Evolutionary conservation across 805 yeast genomes (phyloP).

Genomic region (Wickerhamiella azyma): DNA sequence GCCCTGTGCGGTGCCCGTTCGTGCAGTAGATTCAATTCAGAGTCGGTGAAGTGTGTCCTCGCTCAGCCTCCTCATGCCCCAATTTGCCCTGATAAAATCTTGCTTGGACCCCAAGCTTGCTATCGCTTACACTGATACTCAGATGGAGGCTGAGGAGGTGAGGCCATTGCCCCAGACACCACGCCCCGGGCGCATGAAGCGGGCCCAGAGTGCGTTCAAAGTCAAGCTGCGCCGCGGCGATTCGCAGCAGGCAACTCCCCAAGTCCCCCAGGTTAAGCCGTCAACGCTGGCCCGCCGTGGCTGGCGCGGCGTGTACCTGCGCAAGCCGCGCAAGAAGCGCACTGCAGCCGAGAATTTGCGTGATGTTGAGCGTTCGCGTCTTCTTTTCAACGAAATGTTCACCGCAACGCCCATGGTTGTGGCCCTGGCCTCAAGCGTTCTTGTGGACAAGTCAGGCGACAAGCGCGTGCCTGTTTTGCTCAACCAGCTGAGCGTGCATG

Average conservation of each 20-base stretch:
- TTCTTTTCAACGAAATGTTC: conserved; percentile 35
- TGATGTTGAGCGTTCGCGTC: conserved; percentile 15
- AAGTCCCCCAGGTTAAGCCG: background rate
- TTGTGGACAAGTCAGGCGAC: conserved; percentile 45
- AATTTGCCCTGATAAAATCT: no score
- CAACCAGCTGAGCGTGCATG: conserved; percentile 53
- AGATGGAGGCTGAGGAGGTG: background rate
- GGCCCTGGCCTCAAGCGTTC: conserved; percentile 58
- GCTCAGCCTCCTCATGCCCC: no score
- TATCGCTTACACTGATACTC: background rate
- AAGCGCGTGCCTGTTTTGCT: conserved; percentile 73
- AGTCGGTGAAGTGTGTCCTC: no score
- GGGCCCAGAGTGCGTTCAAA: conserved; percentile 5
- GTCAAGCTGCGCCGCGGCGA: conserved; percentile 3
- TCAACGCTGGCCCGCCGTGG: conserved; percentile 6
- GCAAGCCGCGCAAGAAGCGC: conserved; percentile 4
- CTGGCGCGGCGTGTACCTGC: conserved; percentile 5
- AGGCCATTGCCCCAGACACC: background rate
- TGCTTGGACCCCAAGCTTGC: no score
- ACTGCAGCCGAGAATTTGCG: conserved; percentile 15
- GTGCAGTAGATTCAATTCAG: no score
- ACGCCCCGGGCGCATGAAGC: conserved; percentile 8
- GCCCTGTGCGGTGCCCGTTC: no score
- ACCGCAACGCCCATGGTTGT: conserved; percentile 57
- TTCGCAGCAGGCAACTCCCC: background rate